phyloP scores from a whole-genome alignment of 768 basidiomycete genomes.

The Naganishia onofrii region DNA sequence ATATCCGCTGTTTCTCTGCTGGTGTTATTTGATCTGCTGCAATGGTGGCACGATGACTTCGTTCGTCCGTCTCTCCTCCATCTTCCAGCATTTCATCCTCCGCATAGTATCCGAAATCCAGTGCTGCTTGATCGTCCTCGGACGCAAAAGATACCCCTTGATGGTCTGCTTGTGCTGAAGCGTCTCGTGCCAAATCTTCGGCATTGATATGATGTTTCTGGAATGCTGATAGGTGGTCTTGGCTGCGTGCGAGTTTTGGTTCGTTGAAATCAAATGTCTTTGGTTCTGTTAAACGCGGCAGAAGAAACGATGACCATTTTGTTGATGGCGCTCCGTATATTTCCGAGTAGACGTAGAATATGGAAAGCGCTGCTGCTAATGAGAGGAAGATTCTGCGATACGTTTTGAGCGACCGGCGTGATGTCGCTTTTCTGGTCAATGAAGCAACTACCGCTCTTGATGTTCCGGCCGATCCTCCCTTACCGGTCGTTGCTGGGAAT shows the following conservation, averaged over 20 bases:
- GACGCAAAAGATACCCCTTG: constrained; percentile 2
- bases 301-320: background rate
- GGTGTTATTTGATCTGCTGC: constrained; percentile 19
- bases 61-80: constrained; percentile 21
- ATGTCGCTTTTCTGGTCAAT: background rate
- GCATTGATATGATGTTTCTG: constrained; percentile 19
- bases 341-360: constrained; percentile 18
- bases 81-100: constrained; percentile 24
- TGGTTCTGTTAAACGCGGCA: background rate
- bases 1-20: constrained; percentile 14
- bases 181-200: background rate
- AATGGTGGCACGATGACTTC: constrained; percentile 8
- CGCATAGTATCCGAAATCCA: constrained; percentile 15
- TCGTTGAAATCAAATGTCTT: constrained; percentile 12
- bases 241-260: constrained; percentile 11
- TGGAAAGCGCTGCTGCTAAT: background rate
- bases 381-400: constrained; percentile 7
- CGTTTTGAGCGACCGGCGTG: constrained; percentile 8
- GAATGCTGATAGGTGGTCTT: constrained; percentile 7
- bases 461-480: background rate
- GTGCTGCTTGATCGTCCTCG: constrained; percentile 2
- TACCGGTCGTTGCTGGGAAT: background rate
- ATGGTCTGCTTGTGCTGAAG: background rate
- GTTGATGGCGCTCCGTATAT: background rate
- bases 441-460: background rate